These are phyloP conservation scores for Moesziomyces antarcticus DNA, from an alignment of 1,284 basidiomycete genomes.

Conservation along the genomic window DNA sequence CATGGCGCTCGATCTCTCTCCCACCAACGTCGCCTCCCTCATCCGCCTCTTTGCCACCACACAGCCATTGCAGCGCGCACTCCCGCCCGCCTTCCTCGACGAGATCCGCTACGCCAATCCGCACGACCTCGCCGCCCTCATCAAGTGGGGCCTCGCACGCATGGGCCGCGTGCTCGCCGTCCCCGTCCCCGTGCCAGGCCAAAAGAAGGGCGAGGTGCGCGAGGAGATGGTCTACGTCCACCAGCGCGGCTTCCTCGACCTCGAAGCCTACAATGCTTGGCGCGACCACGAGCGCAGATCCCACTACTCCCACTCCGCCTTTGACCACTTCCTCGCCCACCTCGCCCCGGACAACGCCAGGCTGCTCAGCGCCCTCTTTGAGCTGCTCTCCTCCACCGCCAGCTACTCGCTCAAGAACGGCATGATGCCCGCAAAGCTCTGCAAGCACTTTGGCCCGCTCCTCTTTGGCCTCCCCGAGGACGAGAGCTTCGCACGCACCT, in stretches of 20 bases:
- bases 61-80: conserved; percentile 8
- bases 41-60: conserved; percentile 42
- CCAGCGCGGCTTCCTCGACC: conserved; percentile 63
- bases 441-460: conserved; percentile 59
- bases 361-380: conserved; percentile 58
- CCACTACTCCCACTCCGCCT: conserved; percentile 44
- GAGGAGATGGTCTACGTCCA: conserved; percentile 64
- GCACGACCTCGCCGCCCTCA: conserved; percentile 62
- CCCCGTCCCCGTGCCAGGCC: conserved; percentile 24
- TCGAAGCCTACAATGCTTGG: conserved; percentile 61
- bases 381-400: conserved; percentile 62
- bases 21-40: conserved; percentile 49
- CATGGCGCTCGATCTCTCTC: conserved; percentile 63
- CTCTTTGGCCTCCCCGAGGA: conserved; percentile 66
- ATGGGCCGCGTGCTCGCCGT: conserved; percentile 63
- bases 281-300: conserved; percentile 54
- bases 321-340: conserved; percentile 37
- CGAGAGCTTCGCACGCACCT: conserved; percentile 63
- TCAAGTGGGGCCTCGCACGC: conserved; percentile 66
- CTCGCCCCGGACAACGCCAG: conserved; percentile 41
- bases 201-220: conserved; percentile 41
- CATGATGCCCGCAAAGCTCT: conserved; percentile 63
- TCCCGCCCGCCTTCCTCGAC: conserved; percentile 38
- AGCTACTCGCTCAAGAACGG: conserved; percentile 65
- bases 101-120: conserved; percentile 62